Base-by-base conservation (phyloP, 176 grass and related monocot species). In the Aegilops speltoides region DNA sequence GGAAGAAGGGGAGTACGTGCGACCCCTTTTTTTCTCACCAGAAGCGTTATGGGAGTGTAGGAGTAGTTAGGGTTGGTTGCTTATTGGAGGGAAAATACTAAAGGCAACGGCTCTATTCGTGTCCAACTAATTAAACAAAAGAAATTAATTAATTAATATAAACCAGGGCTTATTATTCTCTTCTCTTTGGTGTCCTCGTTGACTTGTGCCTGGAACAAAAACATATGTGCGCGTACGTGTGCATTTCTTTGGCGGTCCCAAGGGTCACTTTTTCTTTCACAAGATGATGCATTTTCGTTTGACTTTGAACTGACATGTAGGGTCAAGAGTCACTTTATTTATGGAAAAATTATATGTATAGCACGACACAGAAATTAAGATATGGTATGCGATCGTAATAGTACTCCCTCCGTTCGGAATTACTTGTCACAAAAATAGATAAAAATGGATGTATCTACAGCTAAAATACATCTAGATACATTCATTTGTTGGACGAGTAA, bases 11-110 rank as follows among this genome's bases (percentile, higher is more conserved):
- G 34, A 54, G 83, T 82, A 31, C 80, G 88, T 80, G 88, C 26
- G 82, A 25, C 70, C 83, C 69, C 36, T 72, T 66, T 89, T 91
- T 93, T 93, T 93, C 91, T 93, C 94, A 95, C 91, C 91, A 86
- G 87, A 93, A 93, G 82, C 81, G 77, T 83, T 73, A 76, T 48
- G 70, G 46, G 79, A 85, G 82, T 90, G 88, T 91, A 93, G 93
- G 82, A 95, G 90, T 92, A 77, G 93, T 88, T 95, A 88, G 90
- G 88, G 91, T 90, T 92, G 82, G 89, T 94, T 91, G 83, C 65
- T 79, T 89, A 17, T 79, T 64, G 86, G 90, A 91, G 85, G 84
- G 89, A 90, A 86, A 86, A 33, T 73, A 73, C 57, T 15, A 50
- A 2, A 34, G 43, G 84, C 80, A 87, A 87, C 80, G 80, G 84